Base-by-base conservation (phyloP, 2,329 filamentous ascomycete species). In the Colletotrichum musicola region DNA sequence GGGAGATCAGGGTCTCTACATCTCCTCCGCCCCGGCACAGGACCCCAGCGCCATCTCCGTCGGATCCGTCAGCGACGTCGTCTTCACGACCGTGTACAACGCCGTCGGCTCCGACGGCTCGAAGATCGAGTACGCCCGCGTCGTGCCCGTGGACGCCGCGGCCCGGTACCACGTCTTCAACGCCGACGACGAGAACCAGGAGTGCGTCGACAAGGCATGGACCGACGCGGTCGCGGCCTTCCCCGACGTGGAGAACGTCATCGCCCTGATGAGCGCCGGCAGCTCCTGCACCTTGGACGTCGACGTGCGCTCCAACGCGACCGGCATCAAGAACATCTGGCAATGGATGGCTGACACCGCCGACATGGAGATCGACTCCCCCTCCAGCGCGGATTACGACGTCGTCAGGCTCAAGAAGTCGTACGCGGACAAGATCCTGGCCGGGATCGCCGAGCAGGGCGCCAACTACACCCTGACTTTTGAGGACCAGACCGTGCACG, bases 41-140 rank as follows among this genome's bases (percentile, higher is more conserved):
- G 64, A 64, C 16, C 13, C 60, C 9, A 64, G 44, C 54, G 54
- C 16, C 6, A 59, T 68, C 27, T 64, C 64, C 6, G 53, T 68
- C 13, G 60, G 64, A 6, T 64, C 64, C 25, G 64, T 68, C n/a
- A 64, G 60, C 22, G 35, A 68, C 22, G 22, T 50, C 4, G 40
- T 53, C 40, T 68, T 68, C 42, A 35, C 60, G 9, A 68, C 64
- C 7, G 47, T 64, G 9, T 68, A 68, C 46, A 59, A 68, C 38
- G 60, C 64, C 18, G 61, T 22, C 16, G 64, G 64, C 9, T 68
- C 64, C 12, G 64, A 68, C 14, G 64, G 61, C 12, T 63, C 64
- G 4, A 40, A 25, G 6, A 47, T 68, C 38, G 60, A 64, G 46
- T 68, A 68, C 42, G 60, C 51, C 9, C 64, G 61, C 16, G 55